Evolutionary conservation across 2,329 filamentous ascomycete species (phyloP).

Genomic region (Fonsecaea erecta): DNA sequence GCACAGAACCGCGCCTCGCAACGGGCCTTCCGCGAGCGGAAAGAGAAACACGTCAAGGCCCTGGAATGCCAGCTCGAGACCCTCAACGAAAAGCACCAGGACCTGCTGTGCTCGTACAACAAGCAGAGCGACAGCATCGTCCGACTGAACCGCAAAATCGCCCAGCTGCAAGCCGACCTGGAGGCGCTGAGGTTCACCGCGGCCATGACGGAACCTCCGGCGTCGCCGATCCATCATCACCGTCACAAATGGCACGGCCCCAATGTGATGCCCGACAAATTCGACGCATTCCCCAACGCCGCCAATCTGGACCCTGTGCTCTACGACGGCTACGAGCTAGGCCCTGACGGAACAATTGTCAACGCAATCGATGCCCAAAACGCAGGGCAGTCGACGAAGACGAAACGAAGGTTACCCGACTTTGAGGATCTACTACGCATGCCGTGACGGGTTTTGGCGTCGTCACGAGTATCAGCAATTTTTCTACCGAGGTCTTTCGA

Average conservation of each 20-base stretch:
- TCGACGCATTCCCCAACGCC: slow-evolving; percentile 27
- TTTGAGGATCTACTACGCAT: slow-evolving; percentile 8
- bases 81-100: slow-evolving; percentile 47
- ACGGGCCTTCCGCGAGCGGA: slow-evolving; percentile 88
- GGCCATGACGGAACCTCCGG: background rate
- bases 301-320: slow-evolving; percentile 1
- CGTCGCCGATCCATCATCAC: background rate
- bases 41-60: slow-evolving; percentile 86
- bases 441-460: background rate
- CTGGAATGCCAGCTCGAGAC: slow-evolving; percentile 77
- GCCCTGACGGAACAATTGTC: slow-evolving; percentile 7
- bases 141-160: slow-evolving; percentile 21
- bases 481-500: background rate
- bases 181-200: slow-evolving; percentile 7
- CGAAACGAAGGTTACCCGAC: background rate
- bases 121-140: slow-evolving; percentile 31
- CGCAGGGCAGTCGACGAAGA: background rate
- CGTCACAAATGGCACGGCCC: background rate
- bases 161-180: slow-evolving; percentile 20
- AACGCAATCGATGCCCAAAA: background rate
- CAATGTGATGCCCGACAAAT: slow-evolving; percentile 16
- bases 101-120: slow-evolving; percentile 39
- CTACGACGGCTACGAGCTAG: slow-evolving; percentile 18
- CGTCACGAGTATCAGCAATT: background rate
- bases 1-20: slow-evolving; percentile 92